Conservation (phyloP, 768 basidiomycete species). For the Crepidotus variabilis region DNA sequence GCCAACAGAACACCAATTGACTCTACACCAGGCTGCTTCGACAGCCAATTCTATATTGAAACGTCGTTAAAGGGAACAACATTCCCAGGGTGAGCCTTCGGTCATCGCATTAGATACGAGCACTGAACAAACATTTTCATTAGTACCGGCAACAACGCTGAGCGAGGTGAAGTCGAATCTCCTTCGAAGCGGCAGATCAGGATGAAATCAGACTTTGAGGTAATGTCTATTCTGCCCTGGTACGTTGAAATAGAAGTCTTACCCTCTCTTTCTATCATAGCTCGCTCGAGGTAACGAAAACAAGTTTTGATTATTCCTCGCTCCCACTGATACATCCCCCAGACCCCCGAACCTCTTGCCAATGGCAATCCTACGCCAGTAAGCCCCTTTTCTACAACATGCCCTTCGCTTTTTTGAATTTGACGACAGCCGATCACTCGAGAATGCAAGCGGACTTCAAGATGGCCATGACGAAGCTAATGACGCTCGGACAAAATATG, state of each 20-base stretch:
- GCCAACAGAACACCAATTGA: slow-evolving; percentile 37
- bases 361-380: slow-evolving; percentile 43
- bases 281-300: slow-evolving; percentile 20
- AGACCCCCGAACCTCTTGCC: slow-evolving; percentile 42
- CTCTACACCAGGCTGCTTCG: slow-evolving; percentile 39
- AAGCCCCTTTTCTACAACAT: slow-evolving; percentile 5
- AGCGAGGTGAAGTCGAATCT: slow-evolving; percentile 33
- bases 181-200: slow-evolving; percentile 39
- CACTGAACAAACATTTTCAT: background rate
- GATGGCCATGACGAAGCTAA: slow-evolving; percentile 41
- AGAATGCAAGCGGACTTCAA: slow-evolving; percentile 31
- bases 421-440: slow-evolving; percentile 25
- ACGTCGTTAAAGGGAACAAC: slow-evolving; percentile 38
- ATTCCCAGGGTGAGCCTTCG: slow-evolving; percentile 32
- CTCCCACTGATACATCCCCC: background rate
- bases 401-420: background rate
- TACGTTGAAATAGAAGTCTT: too few species aligned
- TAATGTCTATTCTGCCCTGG: slow-evolving; percentile 4
- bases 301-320: background rate
- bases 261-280: slow-evolving; percentile 7
- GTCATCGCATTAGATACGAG: background rate
- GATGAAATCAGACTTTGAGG: slow-evolving; percentile 38
- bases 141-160: slow-evolving; percentile 28
- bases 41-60: slow-evolving; percentile 45
- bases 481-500: slow-evolving; percentile 36